Conservation (phyloP, 2,329 filamentous ascomycete species). For the Sarocladium oryzae region DNA sequence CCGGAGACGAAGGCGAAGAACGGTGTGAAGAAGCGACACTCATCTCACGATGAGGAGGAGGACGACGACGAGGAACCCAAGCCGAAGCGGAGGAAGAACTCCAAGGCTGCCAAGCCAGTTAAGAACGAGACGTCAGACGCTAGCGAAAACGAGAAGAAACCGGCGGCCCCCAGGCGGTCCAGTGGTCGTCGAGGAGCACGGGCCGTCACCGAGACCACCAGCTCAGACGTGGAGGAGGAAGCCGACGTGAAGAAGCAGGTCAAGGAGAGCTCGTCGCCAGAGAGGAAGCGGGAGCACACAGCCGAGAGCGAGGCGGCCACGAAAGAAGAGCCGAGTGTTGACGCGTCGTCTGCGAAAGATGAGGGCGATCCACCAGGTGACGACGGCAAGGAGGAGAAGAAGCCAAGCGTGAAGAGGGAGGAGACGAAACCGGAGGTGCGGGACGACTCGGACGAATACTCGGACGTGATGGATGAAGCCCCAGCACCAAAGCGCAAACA, state of each 20-base stretch:
- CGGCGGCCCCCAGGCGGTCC: neutral
- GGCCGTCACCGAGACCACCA: slow-evolving; percentile 8
- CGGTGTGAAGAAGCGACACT: slow-evolving; percentile 25
- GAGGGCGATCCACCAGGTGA: neutral
- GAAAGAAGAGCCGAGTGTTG: slow-evolving; percentile 11
- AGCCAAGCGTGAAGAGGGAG: slow-evolving; percentile 14
- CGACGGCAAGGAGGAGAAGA: slow-evolving; percentile 15
- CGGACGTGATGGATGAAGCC: slow-evolving; percentile 65
- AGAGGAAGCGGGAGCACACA: slow-evolving; percentile 13
- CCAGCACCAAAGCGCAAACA: slow-evolving; percentile 48
- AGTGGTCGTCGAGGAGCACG: slow-evolving; percentile 10
- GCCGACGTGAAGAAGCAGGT: slow-evolving; percentile 17
- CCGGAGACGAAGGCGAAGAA: slow-evolving; percentile 22
- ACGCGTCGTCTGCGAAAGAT: slow-evolving; percentile 9
- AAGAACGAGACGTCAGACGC: slow-evolving; percentile 11
- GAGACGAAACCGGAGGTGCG: slow-evolving; percentile 15
- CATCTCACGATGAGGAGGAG: no score
- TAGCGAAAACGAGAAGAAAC: slow-evolving; percentile 1
- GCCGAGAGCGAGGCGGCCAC: slow-evolving; percentile 13
- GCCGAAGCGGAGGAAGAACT: slow-evolving; percentile 33
- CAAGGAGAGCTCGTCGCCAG: slow-evolving; percentile 10
- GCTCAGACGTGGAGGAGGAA: slow-evolving; percentile 12
- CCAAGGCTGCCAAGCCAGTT: slow-evolving; percentile 14
- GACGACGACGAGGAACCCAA: slow-evolving; percentile 21
- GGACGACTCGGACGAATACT: slow-evolving; percentile 33